phyloP scores from a whole-genome alignment of 2,329 filamentous ascomycete species.

The Alternaria sp. region DNA sequence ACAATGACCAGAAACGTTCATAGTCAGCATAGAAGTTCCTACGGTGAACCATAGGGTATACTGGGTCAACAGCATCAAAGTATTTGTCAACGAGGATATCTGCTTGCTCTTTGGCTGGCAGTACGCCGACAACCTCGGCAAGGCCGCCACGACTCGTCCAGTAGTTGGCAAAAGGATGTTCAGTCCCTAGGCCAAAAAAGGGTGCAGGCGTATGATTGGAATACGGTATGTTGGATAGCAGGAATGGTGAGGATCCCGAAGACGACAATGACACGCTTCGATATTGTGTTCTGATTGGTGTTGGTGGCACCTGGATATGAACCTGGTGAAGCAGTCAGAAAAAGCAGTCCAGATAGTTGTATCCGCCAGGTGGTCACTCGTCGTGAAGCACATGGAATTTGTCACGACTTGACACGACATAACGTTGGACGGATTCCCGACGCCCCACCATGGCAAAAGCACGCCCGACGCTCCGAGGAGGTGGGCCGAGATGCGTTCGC shows the following conservation, averaged over 20 bases:
- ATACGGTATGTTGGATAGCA: constrained; percentile 78
- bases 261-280: constrained; percentile 50
- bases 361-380: background rate
- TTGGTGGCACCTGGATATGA: constrained; percentile 37
- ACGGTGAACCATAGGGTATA: constrained; percentile 82
- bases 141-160: constrained; percentile 83
- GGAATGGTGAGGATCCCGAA: constrained; percentile 57
- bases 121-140: constrained; percentile 76
- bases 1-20: constrained; percentile 77
- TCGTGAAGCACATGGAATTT: too few relatives aligned
- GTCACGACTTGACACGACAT: too few relatives aligned
- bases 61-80: constrained; percentile 73
- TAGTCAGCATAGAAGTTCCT: constrained; percentile 81
- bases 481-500: constrained; percentile 27
- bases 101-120: constrained; percentile 79
- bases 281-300: constrained; percentile 41
- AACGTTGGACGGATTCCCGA: background rate
- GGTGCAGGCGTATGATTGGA: constrained; percentile 76
- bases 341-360: constrained; percentile 1
- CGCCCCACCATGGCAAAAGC: background rate
- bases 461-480: background rate
- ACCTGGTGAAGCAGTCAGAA: constrained; percentile 28
- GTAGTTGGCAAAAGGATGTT: constrained; percentile 84
- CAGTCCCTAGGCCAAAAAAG: constrained; percentile 81
- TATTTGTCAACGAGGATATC: constrained; percentile 70